Evolutionary conservation across 192 early-diverging fungal genomes (phyloP), one percentile per base, ranked within the genome.

Genomic region (Diversispora eburnea): DNA sequence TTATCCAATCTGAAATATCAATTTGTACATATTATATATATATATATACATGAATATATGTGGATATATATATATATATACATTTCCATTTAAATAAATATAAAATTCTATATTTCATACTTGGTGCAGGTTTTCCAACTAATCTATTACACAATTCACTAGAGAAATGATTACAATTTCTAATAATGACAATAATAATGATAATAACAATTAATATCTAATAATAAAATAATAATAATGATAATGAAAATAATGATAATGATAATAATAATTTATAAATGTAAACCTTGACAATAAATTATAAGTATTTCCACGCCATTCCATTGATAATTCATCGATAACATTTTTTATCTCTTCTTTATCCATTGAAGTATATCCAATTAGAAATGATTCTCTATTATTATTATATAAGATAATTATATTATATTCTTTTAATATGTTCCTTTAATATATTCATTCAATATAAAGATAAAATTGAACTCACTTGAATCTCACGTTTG

Each of bases 401-500:
- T 39, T 20, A 22, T 47, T 60, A 48, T 51, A 58, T 7, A 57
- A 46, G 8, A 72, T 41, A 47, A 17, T 59, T 72, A 5, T n/a
- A 33, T 10, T 72, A 41, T 42, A 41, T 5, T 13, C 17, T 33
- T 33, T 33, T 33, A 33, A 33, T 33, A 33, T 33, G 2, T 33
- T 33, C 25, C 25, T 25, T 49, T 67, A n/a, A n/a, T n/a, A n/a
- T n/a, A n/a, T n/a, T n/a, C n/a, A 12, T 3, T 15, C 20, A 47
- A 15, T 25, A 13, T 17, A 45, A 39, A 48, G 54, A 41, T 8
- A 41, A 3, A 17, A 5, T 39, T 41, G 48, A 13, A 47, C 64
- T 73, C 76, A 82, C 81, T 82, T 82, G 74, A 75, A 79, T 49
- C 77, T 65, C 22, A 82, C 78, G n/a, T 77, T 78, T 12, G 77